Evolutionary conservation across 352 stramenopile genomes (phyloP), one percentile per base, ranked within the genome.

Genomic region (Globisporangium solare): DNA sequence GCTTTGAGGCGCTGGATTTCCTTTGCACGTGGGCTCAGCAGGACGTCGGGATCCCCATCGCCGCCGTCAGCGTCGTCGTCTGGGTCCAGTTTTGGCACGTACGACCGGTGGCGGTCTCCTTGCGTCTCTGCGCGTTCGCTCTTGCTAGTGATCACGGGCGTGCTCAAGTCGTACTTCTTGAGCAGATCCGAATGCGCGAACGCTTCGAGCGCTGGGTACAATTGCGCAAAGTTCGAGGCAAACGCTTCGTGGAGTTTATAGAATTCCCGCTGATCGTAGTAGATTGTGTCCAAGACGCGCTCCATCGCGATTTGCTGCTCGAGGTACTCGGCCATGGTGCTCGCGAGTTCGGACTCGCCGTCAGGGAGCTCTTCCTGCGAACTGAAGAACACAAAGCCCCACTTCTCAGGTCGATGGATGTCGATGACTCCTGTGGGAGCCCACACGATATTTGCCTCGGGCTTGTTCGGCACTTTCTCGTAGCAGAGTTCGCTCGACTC

Each of bases 371-470:
- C 76, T 8, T 66, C 42, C 21, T 76, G 51, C 4, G 66, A 70
- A 20, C 70, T 81, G 45, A 91, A 87, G 20, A 89, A 76, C 20
- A 91, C 74, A 40, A 81, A 76, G 0, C 78, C 76, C 81, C 81
- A 91, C 35, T 80, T 76, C 42, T 91, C 81, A 0, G 81, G 81
- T 2, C 81, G 76, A 57, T 91, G 81, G 47, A 91, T 89, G 51
- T 91, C 81, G 49, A 91, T 74, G 6, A 88, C 73, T 14, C 81
- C 81, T 20, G 78, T 91, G 2, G 81, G 69, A 6, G 81, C 70
- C 81, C 81, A 91, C 37, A 88, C 81, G 58, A 91, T 87, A 55
- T 91, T 89, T 35, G 79, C 74, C 57, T 88, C 80, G 1, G 64
- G 61, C 7, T 60, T 76, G 27, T 79, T 64, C 0, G 72, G 67